Conservation (phyloP, 1,284 basidiomycete genomes). For the Leccinum subrobustum region DNA sequence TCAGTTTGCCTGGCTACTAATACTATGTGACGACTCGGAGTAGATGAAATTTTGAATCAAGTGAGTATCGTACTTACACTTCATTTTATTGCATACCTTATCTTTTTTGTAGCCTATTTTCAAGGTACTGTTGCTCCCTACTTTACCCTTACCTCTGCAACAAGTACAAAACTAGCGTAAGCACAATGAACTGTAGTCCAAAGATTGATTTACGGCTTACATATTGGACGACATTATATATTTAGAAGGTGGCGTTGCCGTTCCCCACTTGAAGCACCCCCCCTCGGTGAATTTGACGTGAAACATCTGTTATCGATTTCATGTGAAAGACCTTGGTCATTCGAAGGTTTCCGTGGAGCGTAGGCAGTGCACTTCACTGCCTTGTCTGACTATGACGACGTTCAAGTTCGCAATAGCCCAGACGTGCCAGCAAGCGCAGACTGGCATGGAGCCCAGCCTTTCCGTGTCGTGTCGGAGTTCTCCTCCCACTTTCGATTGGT, state of each 20-base stretch:
- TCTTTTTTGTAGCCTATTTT: background rate
- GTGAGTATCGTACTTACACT: background rate
- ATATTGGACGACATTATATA: background rate
- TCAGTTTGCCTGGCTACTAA: too few species aligned
- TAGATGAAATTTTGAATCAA: too few species aligned
- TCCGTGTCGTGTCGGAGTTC: background rate
- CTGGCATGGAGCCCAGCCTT: background rate
- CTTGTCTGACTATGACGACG: background rate
- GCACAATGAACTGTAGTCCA: background rate
- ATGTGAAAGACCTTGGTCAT: background rate
- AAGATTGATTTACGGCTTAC: background rate
- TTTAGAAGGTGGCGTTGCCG: background rate
- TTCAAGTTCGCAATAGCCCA: background rate
- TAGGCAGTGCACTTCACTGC: background rate
- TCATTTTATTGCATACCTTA: background rate
- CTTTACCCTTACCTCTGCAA: too few species aligned
- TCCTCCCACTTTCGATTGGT: constrained; percentile 3
- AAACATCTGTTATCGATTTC: background rate
- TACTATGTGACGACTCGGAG: too few species aligned
- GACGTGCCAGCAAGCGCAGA: background rate
- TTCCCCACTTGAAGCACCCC: background rate
- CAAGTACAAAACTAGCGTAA: too few species aligned
- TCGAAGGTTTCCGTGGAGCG: background rate
- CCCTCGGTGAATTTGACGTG: background rate
- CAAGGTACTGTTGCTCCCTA: background rate